Evolutionary conservation across 768 basidiomycete genomes (phyloP), one percentile per base, ranked within the genome.

Genomic region (Sutorius australiensis): DNA sequence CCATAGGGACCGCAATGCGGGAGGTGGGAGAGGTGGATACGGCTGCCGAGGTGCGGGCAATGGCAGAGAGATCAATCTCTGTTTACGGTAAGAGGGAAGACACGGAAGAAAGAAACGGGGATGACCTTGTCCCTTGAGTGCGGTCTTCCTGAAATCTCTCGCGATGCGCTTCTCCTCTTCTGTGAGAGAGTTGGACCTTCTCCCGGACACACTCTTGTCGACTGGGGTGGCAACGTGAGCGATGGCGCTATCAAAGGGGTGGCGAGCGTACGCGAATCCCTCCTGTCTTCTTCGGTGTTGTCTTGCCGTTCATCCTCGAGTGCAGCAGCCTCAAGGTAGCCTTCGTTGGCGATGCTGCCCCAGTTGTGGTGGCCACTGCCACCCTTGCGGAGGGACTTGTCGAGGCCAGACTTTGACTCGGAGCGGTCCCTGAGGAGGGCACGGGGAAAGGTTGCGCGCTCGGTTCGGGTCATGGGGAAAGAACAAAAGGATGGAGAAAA

Each of bases 341-440:
- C 72, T 72, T 92, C 87, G 61, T 89, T 76, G 3, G 70, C 72
- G 57, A 89, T 67, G 50, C 77, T 80, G 54, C 92, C 92, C 92
- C 92, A 95, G 74, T 90, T 92, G 73, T 93, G 83, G 8, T 78
- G 76, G 32, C 92, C 92, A 27, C 81, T 84, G 50, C 92, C 92
- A 55, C 81, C 77, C 74, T 93, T 93, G 72, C 83, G 85, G 53
- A 86, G 60, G 61, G 78, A 80, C 63, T 79, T 79, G 77, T 86
- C 82, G 53, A 86, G 77, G 48, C 91, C 92, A 37, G 84, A 80
- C 73, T 84, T 87, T 65, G 84, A 82, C 74, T 85, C 81, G 14
- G 87, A 88, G 63, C 89, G 86, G 73, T 92, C 89, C 73, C 81
- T 85, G 56, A 79, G 56, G 62, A 89, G 71, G 42, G 89, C 90